These are phyloP conservation scores for Phyllosticta paracitricarpa DNA, from an alignment of 2,329 filamentous ascomycete genomes.

Conservation along the genomic window DNA sequence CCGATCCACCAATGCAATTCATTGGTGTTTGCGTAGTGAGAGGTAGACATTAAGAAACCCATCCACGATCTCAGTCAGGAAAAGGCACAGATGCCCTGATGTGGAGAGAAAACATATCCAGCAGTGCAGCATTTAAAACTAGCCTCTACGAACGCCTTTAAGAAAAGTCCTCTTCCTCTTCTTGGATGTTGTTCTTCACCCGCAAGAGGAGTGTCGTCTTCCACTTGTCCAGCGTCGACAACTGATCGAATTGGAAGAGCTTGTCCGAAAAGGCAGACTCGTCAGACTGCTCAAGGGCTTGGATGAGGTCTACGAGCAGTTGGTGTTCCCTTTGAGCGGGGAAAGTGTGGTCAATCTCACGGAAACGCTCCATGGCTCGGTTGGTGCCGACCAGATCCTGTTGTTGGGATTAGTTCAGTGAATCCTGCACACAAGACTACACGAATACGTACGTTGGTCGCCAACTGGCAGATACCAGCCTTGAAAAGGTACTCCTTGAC, in stretches of 20 bases:
- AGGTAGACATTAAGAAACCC: background rate
- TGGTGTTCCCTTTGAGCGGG: slow-evolving; percentile 68
- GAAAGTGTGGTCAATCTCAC: slow-evolving; percentile 54
- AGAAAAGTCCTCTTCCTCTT: slow-evolving; percentile 58
- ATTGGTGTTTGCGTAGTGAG: background rate
- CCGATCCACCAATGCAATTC: background rate
- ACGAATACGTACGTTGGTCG: slow-evolving; percentile 36
- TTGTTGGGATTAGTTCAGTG: background rate
- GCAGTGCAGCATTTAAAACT: background rate
- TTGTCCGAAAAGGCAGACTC: slow-evolving; percentile 74
- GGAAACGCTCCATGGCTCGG: slow-evolving; percentile 72
- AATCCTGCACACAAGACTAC: background rate
- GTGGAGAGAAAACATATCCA: background rate
- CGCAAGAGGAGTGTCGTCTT: slow-evolving; percentile 78
- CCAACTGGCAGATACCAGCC: slow-evolving; percentile 82
- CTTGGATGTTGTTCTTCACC: slow-evolving; percentile 76
- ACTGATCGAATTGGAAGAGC: slow-evolving; percentile 78
- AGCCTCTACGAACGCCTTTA: slow-evolving; percentile 23
- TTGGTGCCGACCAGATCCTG: slow-evolving; percentile 68
- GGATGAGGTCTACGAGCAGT: slow-evolving; percentile 65
- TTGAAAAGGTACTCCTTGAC: slow-evolving; percentile 96
- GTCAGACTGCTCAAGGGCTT: slow-evolving; percentile 66
- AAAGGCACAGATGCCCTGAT: background rate
- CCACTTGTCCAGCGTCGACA: slow-evolving; percentile 94
- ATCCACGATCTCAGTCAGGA: background rate